Base-by-base conservation (phyloP, 495 filamentous ascomycete genomes). In the Trichocladium uniseriatum region DNA sequence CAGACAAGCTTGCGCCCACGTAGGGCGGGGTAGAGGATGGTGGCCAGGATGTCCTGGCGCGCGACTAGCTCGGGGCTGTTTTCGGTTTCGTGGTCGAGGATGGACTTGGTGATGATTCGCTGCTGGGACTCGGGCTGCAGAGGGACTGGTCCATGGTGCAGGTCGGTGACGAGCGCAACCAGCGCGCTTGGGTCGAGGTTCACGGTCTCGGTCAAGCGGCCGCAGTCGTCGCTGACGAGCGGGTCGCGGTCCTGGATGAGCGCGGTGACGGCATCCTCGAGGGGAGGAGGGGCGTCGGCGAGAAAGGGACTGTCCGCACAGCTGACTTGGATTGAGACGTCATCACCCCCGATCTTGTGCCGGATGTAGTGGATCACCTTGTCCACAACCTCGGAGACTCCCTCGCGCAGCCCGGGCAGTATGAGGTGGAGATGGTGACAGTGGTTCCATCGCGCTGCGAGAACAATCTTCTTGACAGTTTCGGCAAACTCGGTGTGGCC, bases 171-270 rank as follows among this genome's bases (percentile, higher is more conserved):
- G 0, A 73, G 55, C 3, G 70, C 58, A 0, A 70, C 52, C 5
- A 73, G 59, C 28, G 62, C 68, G 21, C 65, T 67, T 3, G 64
- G 65, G 49, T 73, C 69, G 22, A 71, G 62, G 52, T 73, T 70
- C 13, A 67, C 45, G 0, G 58, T 55, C 5, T 57, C 45, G 0
- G 67, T 67, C 39, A 69, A 29, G 11, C 46, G 55, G 19, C 49
- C 54, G 49, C 52, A 67, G 29, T 59, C 54, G 15, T 61, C 59
- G 15, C 43, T 42, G 4, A 64, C 53, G 0, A 60, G 48, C 0
- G 42, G 43, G 32, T 57, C 53, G 5, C 57, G 54, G 16, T 55
- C 55, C 11, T 45, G 48, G 28, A 63, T 31, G 28, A 66, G 57
- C 0, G 51, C 52, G 9, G 37, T 13, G 18, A 64, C 44, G 4